Percentiles rank a stretch among this genome's conserved stretches.
Evolutionary conservation across 2,329 filamentous ascomycete species (phyloP).

Genomic region (Hypoxylon sp.): DNA sequence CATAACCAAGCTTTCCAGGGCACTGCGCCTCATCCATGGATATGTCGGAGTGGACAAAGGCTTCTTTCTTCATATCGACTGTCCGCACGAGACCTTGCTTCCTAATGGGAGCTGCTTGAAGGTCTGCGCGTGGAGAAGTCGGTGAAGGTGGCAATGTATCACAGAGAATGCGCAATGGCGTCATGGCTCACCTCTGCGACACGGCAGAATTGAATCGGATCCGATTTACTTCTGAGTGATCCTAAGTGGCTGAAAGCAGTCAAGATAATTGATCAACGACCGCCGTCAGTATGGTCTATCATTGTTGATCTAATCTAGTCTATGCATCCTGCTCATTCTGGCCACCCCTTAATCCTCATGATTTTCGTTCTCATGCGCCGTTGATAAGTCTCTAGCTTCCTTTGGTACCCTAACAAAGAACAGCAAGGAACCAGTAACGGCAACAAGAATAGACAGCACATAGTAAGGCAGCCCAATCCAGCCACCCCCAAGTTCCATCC

Average conservation of each 20-base stretch:
- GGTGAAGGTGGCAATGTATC: no score
- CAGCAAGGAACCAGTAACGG: conserved; percentile 38
- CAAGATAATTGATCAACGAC: background rate
- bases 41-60: background rate
- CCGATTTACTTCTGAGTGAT: no score
- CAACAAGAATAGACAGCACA: conserved; percentile 46
- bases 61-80: background rate
- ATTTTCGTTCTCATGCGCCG: conserved; percentile 11
- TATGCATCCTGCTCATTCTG: background rate
- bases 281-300: background rate
- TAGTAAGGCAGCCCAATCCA: conserved; percentile 55
- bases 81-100: no score
- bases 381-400: conserved; percentile 5
- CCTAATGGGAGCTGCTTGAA: no score
- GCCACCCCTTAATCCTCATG: conserved; percentile 17
- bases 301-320: background rate
- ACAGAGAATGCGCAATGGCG: no score
- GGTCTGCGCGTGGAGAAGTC: no score
- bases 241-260: background rate
- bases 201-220: no score
- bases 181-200: no score
- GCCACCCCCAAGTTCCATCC: conserved; percentile 48
- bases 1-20: background rate
- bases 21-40: no score
- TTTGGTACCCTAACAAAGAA: conserved; percentile 48